Conservation (phyloP, 768 basidiomycete species). For the Hebeloma cylindrosporum region DNA sequence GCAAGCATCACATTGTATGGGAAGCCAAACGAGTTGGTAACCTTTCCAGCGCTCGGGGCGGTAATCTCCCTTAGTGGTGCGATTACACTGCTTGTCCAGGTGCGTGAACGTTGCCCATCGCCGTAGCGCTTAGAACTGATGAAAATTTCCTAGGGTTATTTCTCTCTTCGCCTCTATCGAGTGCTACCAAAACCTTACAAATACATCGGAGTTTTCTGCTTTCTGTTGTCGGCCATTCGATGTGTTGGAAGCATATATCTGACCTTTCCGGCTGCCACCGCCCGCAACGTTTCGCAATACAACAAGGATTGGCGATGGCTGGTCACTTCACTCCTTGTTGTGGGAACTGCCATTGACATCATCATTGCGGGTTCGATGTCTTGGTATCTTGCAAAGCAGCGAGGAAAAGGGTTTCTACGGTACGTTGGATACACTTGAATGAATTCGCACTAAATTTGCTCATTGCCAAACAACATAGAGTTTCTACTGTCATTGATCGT, state of each 20-base stretch:
- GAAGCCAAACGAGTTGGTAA: slow-evolving; percentile 20
- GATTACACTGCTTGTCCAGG: slow-evolving; percentile 31
- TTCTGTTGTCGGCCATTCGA: slow-evolving; percentile 25
- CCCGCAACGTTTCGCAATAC: slow-evolving; percentile 19
- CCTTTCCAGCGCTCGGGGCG: slow-evolving; percentile 21
- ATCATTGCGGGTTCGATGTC: slow-evolving; percentile 32
- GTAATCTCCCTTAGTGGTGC: slow-evolving; percentile 27
- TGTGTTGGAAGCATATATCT: slow-evolving; percentile 30
- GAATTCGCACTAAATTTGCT: neutral
- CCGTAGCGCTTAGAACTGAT: neutral
- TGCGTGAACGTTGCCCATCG: too few species aligned
- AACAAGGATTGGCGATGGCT: slow-evolving; percentile 30
- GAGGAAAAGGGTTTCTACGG: slow-evolving; percentile 19
- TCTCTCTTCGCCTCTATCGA: slow-evolving; percentile 29
- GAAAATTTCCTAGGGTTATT: slow-evolving; percentile 27
- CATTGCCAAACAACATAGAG: too few species aligned
- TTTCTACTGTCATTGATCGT: slow-evolving; percentile 26
- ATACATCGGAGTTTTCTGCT: slow-evolving; percentile 29
- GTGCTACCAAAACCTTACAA: slow-evolving; percentile 28
- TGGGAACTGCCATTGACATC: slow-evolving; percentile 31
- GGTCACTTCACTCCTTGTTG: slow-evolving; percentile 28
- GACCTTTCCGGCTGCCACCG: slow-evolving; percentile 22
- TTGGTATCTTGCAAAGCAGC: slow-evolving; percentile 27
- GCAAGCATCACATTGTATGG: slow-evolving; percentile 30
- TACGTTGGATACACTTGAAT: too few species aligned